A percentile compares a stretch with the other conserved stretches of the same genome.
Conservation (phyloP, 2,329 filamentous ascomycete genomes). For the Alternaria sp. region DNA sequence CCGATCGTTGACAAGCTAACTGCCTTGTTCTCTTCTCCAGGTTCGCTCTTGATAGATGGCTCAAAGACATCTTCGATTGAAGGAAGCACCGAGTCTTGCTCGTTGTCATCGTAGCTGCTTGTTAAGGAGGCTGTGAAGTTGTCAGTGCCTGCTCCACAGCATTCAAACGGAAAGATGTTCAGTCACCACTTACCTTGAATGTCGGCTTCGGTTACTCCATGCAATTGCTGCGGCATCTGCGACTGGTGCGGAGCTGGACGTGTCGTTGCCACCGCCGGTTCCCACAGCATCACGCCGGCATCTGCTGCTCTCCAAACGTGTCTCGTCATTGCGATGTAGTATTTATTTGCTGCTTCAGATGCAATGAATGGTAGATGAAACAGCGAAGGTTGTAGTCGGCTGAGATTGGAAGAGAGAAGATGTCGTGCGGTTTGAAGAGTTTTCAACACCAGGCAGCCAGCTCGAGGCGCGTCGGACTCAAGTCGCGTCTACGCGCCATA, state of each 20-base stretch:
- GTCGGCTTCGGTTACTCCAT: neutral
- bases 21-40: neutral
- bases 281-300: slow-evolving; percentile 1
- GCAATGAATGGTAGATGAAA: too few species aligned
- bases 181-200: neutral
- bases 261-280: neutral
- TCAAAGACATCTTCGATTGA: neutral
- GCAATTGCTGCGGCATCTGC: neutral
- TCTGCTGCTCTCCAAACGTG: neutral
- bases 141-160: neutral
- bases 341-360: neutral
- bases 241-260: neutral
- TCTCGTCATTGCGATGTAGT: neutral
- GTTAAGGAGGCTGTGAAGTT: neutral
- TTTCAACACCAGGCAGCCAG: neutral
- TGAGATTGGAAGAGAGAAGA: neutral
- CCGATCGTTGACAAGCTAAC: neutral
- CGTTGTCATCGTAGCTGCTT: neutral
- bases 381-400: neutral
- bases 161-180: neutral
- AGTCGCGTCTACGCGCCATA: neutral
- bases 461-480: neutral
- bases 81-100: neutral
- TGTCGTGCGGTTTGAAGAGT: neutral
- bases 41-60: neutral